Base-by-base conservation (phyloP, 306 rosid species). In the Ormosia semicastrata region DNA sequence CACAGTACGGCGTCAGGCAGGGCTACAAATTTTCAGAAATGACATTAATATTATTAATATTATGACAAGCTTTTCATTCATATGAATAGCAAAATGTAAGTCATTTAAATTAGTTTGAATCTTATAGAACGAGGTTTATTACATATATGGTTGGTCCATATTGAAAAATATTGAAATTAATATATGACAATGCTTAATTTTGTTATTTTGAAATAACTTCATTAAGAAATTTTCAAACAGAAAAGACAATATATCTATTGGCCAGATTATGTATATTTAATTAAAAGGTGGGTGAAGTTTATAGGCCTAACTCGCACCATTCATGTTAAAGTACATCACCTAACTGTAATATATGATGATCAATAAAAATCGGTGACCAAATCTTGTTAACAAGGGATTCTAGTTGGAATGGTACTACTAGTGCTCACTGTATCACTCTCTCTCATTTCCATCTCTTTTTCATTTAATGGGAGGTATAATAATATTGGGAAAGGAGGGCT, bases 211-310 rank as follows among this genome's bases (percentile, higher is more conserved):
- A 69, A 9, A 18, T 37, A 34, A 34, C 15, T 57, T 3, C 3
- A 12, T 6, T n/a, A 47, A 9, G 46, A 66, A 3, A 18, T 34
- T 39, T n/a, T 39, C 10, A 36, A 39, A 80, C 5, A 37, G 2
- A 3, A 62, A 70, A 82, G 83, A 82, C 91, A 88, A 78, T 43
- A 78, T 69, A 47, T 64, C 66, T 64, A 71, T 76, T n/a, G 53
- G 83, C 75, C 71, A 70, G 11, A 73, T 57, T 59, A 66, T 49
- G 44, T 15, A 39, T 63, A 68, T 68, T 52, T 73, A 41, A 82
- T 44, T 37, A 29, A 72, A 47, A 75, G 76, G 87, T 81, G 56
- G 87, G 73, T 85, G 85, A 76, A 83, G 79, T 64, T 71, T 70
- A 65, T 64, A 54, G 49, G 36, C 83, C 85, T 47, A 59, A 82